A percentile compares a stretch with the other conserved stretches of the same genome.
These are phyloP conservation scores for Trichoderma virens DNA, from an alignment of 495 filamentous ascomycete species.

Conservation along the genomic window DNA sequence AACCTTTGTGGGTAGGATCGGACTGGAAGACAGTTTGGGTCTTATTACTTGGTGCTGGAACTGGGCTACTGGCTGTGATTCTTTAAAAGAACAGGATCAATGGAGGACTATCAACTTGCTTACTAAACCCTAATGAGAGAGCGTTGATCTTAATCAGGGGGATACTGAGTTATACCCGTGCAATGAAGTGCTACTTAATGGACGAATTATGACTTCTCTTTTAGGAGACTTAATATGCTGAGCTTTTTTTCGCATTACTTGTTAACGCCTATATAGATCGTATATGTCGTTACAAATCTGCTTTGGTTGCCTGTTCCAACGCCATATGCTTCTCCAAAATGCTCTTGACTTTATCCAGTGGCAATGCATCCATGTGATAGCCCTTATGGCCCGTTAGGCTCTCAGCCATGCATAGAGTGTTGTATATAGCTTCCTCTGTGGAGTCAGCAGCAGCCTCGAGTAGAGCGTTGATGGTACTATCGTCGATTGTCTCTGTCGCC, in stretches of 20 bases:
- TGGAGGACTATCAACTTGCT: no score
- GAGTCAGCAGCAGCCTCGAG: conserved; percentile 43
- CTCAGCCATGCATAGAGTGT: conserved; percentile 43
- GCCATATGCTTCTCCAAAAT: conserved; percentile 36
- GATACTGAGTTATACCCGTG: no score
- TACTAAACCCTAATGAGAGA: no score
- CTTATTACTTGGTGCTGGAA: not conserved
- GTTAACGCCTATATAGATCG: no score
- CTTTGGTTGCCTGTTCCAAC: not conserved
- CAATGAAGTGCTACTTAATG: no score
- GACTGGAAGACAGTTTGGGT: not conserved
- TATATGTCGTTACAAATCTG: not conserved
- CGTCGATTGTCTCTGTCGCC: conserved; percentile 33
- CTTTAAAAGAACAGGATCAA: not conserved
- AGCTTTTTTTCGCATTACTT: no score
- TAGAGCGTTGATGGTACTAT: conserved; percentile 40
- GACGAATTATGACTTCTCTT: no score
- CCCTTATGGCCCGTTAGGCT: conserved; percentile 35
- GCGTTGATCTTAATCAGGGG: no score
- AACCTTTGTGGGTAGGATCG: not conserved
- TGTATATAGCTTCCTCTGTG: conserved; percentile 47
- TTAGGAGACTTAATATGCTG: no score
- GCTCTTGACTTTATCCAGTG: conserved; percentile 18
- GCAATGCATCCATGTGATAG: conserved; percentile 19
- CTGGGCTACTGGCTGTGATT: not conserved